Evolutionary conservation across 192 early-diverging fungal genomes (phyloP).

Genomic region (Coemansia sp.): DNA sequence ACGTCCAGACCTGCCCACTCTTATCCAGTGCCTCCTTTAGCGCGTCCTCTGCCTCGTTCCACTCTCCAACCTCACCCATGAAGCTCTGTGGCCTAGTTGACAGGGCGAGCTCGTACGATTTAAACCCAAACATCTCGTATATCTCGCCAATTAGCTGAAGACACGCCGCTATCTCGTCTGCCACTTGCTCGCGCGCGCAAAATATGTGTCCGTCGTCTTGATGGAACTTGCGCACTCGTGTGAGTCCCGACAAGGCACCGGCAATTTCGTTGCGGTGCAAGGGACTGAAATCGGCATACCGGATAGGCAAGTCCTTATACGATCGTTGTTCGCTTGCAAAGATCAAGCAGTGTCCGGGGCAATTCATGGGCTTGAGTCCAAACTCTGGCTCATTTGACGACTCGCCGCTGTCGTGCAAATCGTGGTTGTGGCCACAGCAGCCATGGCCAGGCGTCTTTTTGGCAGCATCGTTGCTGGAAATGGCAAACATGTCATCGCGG

Average conservation of each 20-base stretch:
- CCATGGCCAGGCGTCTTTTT: constrained; percentile 2
- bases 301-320: constrained; percentile 86
- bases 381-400: constrained; percentile 61
- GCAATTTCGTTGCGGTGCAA: constrained; percentile 93
- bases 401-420: constrained; percentile 8
- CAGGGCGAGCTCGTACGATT: constrained; percentile 73
- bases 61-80: constrained; percentile 75
- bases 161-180: constrained; percentile 73
- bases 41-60: constrained; percentile 77
- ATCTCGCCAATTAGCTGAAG: constrained; percentile 78
- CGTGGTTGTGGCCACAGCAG: constrained; percentile 42
- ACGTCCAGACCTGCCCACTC: constrained; percentile 63
- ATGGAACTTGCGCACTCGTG: constrained; percentile 91
- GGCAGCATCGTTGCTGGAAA: constrained; percentile 18
- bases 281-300: constrained; percentile 91
- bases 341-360: constrained; percentile 93
- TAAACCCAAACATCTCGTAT: constrained; percentile 79
- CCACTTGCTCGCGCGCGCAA: constrained; percentile 79
- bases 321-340: constrained; percentile 80
- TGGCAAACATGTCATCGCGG: constrained; percentile 88
- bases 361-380: constrained; percentile 98
- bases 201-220: constrained; percentile 98
- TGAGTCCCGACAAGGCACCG: constrained; percentile 87
- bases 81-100: constrained; percentile 80
- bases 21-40: constrained; percentile 69